Evolutionary conservation across 352 stramenopile species (phyloP), one percentile per base, ranked within the genome.

Genomic region (Pythium dissimile): DNA sequence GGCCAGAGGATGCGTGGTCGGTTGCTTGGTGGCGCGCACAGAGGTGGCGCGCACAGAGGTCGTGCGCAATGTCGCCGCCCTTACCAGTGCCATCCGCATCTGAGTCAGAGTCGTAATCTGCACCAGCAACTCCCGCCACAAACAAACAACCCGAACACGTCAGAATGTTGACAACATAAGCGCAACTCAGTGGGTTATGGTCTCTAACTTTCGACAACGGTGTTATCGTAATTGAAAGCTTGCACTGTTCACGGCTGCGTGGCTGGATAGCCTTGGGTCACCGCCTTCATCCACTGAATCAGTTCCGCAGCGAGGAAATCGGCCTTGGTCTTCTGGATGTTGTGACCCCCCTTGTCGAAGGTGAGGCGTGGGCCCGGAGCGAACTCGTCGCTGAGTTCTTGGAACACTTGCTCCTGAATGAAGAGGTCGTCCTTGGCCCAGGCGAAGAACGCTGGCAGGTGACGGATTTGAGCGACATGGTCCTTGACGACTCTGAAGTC

Each of bases 271-370:
- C n/a, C n/a, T n/a, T n/a, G n/a, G n/a, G n/a, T n/a, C n/a, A n/a
- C n/a, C n/a, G n/a, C n/a, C n/a, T n/a, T n/a, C n/a, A n/a, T 62
- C 69, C 72, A 80, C 41, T 64, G 42, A 2, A 55, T 23, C 23
- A 75, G 46, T 21, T 67, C 41, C 8, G 21, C 32, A 0, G 69
- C 55, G 32, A 80, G 59, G 21, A 72, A 42, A 16, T 63, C 55
- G 4, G 66, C 76, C 20, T 71, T 62, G n/a, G 66, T 78, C 58
- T 81, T 81, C 41, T 84, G 73, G 24, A 86, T 64, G 41, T 82
- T 84, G 64, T 84, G 76, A 16, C 73, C 71, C 16, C 73, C 75
- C 11, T 31, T 49, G 7, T 59, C 47, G 32, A 81, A 84, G 26
- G 62, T 50, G 26, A 82, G 53, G 28, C 68, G 73, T 8, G 70